Evolutionary conservation across 2,329 filamentous ascomycete genomes (phyloP), one percentile per base, ranked within the genome.

Genomic region (Metarhizium anisopliae): DNA sequence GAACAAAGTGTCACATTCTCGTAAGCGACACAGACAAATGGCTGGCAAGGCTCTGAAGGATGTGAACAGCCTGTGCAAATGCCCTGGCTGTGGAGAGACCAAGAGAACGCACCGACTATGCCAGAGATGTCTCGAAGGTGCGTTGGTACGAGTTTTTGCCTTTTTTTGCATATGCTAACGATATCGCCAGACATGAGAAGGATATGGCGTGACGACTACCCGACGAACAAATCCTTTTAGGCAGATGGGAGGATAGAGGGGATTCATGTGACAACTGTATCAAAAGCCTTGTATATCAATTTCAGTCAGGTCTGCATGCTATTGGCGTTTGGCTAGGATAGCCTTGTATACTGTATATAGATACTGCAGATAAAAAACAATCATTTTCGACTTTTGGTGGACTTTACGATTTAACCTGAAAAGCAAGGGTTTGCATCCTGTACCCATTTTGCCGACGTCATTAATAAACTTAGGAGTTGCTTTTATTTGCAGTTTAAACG

Each of bases 1-100:
- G 81, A 97, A 96, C 77, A 99, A 97, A 82, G 95, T 91, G 38
- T 96, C 93, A 47, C 90, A 99, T 72, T 90, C 90, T 78, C 96
- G 94, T 77, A 96, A 91, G 80, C 83, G 94, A 64, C 86, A 91
- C 68, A 84, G 95, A 66, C 91, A 95, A 68, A 88, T 97, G 86
- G 93, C 92, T 29, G 94, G 94, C 67, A 99, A 99, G 76, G 93
- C 86, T 49, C 73, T 99, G 64, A 89, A 96, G 75, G 94, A 99
- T 69, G 85, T 95, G 56, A 94, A 87, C 60, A 82, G 83, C 54
- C 74, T 99, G 63, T 95, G 91, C 75, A 89, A 84, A 67, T 99
- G 94, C 69, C 89, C 93, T 0, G 89, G 85, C 14, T 99, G 94
- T 66, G 95, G 94, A 51, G 82, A 87, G 68, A 76, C 84, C 30